These are phyloP conservation scores for Xylaria nigripes DNA, from an alignment of 495 filamentous ascomycete species.

Conservation along the genomic window DNA sequence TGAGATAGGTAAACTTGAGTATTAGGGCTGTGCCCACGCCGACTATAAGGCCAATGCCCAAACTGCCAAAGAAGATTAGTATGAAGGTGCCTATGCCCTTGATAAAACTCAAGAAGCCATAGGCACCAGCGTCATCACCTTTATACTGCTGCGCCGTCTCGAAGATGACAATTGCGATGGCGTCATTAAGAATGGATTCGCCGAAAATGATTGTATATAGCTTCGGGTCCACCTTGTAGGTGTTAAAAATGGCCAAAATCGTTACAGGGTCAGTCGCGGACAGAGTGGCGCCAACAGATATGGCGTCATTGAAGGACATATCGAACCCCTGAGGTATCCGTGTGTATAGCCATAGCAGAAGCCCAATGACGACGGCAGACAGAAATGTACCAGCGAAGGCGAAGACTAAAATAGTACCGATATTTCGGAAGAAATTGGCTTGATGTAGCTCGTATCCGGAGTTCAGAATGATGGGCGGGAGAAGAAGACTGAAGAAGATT, in stretches of 20 bases:
- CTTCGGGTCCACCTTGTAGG: slow-evolving; percentile 97
- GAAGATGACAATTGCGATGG: slow-evolving; percentile 95
- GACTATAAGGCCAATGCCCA: slow-evolving; percentile 78
- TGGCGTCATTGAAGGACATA: slow-evolving; percentile 85
- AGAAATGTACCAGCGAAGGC: slow-evolving; percentile 97
- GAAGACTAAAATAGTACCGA: slow-evolving; percentile 96
- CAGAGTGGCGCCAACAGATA: slow-evolving; percentile 89
- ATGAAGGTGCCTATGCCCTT: slow-evolving; percentile 92
- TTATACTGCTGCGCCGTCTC: slow-evolving; percentile 90
- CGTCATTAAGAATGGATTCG: slow-evolving; percentile 96
- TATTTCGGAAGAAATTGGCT: slow-evolving; percentile 97
- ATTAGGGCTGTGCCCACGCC: slow-evolving; percentile 79
- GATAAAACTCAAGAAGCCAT: slow-evolving; percentile 69
- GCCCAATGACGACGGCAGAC: slow-evolving; percentile 83
- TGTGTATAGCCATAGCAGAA: slow-evolving; percentile 83
- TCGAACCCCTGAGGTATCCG: slow-evolving; percentile 72
- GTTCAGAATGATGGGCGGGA: slow-evolving; percentile 93
- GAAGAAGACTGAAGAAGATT: slow-evolving; percentile 96
- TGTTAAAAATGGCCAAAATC: slow-evolving; percentile 96
- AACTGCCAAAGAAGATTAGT: slow-evolving; percentile 88
- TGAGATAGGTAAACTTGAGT: slow-evolving; percentile 86
- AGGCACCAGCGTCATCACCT: slow-evolving; percentile 49
- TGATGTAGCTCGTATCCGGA: slow-evolving; percentile 97
- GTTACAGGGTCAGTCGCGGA: slow-evolving; percentile 97
- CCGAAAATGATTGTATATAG: slow-evolving; percentile 97